Evolutionary conservation across 805 yeast genomes (phyloP), one percentile per base, ranked within the genome.

Genomic region (Kuraishia floccosa): DNA sequence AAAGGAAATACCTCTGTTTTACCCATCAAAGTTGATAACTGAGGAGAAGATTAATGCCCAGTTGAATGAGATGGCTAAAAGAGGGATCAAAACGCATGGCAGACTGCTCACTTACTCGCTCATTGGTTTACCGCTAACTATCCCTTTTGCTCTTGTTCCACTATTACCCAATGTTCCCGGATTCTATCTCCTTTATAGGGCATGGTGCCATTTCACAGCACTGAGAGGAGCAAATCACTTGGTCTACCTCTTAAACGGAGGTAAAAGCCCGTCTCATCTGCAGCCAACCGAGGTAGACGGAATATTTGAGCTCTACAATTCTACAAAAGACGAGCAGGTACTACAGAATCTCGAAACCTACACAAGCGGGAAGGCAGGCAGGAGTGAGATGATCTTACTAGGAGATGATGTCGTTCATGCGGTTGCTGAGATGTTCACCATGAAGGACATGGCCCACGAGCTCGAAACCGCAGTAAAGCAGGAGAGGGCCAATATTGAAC

Each of bases 111-210:
- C 68, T 2, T 39, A 60, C 24, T 72, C 80, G 40, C 63, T 70
- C 1, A 35, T 76, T 11, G 74, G 75, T 3, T 52, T 89, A 3
- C 96, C 96, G 2, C 39, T 87, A 27, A 74, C 93, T 0, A 42
- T 84, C 3, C 97, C 97, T 2, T 50, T 87, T 26, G 86, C 84
- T 0, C 42, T 85, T 26, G 47, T 89, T 1, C 97, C 97, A 0
- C 63, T 87, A n/a, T 50, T 86, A 3, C 97, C 97, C 14, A 87
- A 87, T 44, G 70, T 87, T 14, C 97, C 97, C 0, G 95, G 95
- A 0, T 80, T 89, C 46, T 89, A 85, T 45, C 54, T 87, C 26
- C 63, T 80, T 3, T 87, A 80, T 49, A 63, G 97, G 37, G 64
- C 80, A 13, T 87, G 85, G 56, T 84, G 95, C 49, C 84, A 89